Conservation (phyloP, 805 yeast genomes). For the Candida awuae region DNA sequence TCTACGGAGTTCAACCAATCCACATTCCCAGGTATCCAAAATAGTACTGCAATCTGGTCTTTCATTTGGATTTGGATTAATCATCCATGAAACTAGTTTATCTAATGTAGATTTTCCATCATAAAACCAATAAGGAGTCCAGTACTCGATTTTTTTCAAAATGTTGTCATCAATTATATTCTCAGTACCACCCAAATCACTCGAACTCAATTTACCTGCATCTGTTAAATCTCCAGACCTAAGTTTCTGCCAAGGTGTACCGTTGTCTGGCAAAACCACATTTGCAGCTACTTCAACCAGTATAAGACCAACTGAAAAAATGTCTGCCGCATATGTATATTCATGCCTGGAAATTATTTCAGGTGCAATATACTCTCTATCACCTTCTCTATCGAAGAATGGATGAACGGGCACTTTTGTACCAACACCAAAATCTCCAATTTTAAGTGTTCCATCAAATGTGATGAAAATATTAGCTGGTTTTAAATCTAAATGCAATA, state of each 20-base stretch:
- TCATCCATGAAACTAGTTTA: slow-evolving; percentile 78
- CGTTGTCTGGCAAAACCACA: slow-evolving; percentile 90
- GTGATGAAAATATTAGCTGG: slow-evolving; percentile 94
- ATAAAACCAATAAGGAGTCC: slow-evolving; percentile 82
- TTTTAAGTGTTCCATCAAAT: slow-evolving; percentile 87
- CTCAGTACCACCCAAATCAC: slow-evolving; percentile 36
- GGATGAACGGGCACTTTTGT: slow-evolving; percentile 66
- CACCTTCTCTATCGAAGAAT: slow-evolving; percentile 89
- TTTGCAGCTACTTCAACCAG: slow-evolving; percentile 95
- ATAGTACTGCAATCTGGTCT: slow-evolving; percentile 77
- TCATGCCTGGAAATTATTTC: slow-evolving; percentile 77
- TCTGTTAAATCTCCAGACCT: slow-evolving; percentile 93
- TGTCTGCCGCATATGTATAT: slow-evolving; percentile 88
- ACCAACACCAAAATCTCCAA: slow-evolving; percentile 97
- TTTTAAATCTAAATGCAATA: slow-evolving; percentile 83
- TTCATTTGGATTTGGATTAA: slow-evolving; percentile 68
- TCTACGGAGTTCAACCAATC: slow-evolving; percentile 68
- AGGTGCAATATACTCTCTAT: slow-evolving; percentile 95
- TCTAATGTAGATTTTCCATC: slow-evolving; percentile 70
- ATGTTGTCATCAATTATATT: neutral
- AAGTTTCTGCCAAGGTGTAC: slow-evolving; percentile 91
- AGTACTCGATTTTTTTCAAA: slow-evolving; percentile 21
- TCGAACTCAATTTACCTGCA: slow-evolving; percentile 79
- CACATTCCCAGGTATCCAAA: slow-evolving; percentile 64
- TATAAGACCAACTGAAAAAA: slow-evolving; percentile 88